Evolutionary conservation across 2,329 filamentous ascomycete genomes (phyloP), one percentile per base, ranked within the genome.

Genomic region (Phoma sp.): DNA sequence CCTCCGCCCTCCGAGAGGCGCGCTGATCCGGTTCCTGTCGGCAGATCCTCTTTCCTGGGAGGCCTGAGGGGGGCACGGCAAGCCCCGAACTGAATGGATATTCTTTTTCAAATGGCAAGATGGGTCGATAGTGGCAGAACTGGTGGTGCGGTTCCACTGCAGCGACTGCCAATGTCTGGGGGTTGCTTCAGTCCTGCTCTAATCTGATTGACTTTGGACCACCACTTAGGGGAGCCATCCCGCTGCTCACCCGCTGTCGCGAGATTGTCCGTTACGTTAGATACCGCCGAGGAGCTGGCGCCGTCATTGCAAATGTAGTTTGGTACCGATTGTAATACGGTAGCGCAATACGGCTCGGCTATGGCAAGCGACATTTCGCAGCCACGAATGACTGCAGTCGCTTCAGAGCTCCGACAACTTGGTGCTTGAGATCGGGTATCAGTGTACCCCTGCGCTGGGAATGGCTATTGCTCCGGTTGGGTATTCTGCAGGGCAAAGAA

Each of bases 401-500:
- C 46, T 57, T 38, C 24, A 43, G 40, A 36, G 41, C 41, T 55
- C 52, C 46, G 52, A 41, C 29, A 22, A 25, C 10, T 29, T 36
- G 33, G 30, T 37, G 40, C 52, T 46, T 27, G 18, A 46, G 30
- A 18, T 46, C 52, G 46, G 52, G 52, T 49, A 49, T 46, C 52
- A 49, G 41, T 41, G 40, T 46, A 50, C 46, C 52, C 52, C 52
- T 55, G 52, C 41, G 18, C 37, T 50, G 41, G 46, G 30, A 46
- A 39, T 45, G 40, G 41, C 37, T 41, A n/a, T 38, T 36, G 10
- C 25, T 37, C 52, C 45, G 51, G 49, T 42, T 52, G 43, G 32
- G 45, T 41, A 36, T n/a, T 27, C 35, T 46, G 41, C 46, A 55
- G 46, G 52, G 52, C 46, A 42, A 40, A 55, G 52, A 55, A 42